These are phyloP conservation scores for Aureobasidium sp. DNA, from an alignment of 2,329 filamentous ascomycete species.

Conservation along the genomic window DNA sequence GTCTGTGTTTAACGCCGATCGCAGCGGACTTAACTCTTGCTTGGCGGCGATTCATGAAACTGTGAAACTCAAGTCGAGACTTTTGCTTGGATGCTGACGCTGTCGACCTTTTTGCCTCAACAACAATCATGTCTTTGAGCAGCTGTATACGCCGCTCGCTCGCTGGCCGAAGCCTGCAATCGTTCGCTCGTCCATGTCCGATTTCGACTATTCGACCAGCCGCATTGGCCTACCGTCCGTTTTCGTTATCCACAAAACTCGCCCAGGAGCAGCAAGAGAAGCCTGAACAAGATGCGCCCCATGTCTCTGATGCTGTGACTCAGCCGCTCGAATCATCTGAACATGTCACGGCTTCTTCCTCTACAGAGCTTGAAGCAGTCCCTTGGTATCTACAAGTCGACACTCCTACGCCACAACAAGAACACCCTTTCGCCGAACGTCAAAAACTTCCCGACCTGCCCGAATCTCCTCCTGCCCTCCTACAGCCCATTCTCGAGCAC, in stretches of 20 bases:
- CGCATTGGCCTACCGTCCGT: neutral
- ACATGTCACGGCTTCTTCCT: neutral
- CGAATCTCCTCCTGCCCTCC: constrained; percentile 60
- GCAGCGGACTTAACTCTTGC: neutral
- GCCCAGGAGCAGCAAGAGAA: neutral
- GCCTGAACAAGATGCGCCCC: neutral
- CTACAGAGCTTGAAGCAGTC: constrained; percentile 24
- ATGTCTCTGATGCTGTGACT: neutral
- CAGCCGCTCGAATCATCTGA: neutral
- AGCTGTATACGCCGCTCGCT: constrained; percentile 2
- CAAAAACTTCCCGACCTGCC: constrained; percentile 60
- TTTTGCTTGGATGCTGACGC: neutral
- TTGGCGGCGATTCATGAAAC: neutral
- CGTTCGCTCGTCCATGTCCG: neutral
- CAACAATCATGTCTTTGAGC: neutral
- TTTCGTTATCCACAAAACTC: neutral
- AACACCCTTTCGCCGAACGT: constrained; percentile 42
- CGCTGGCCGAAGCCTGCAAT: neutral
- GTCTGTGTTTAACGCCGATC: constrained; percentile 2
- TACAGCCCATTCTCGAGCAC: constrained; percentile 67
- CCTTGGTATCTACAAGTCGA: constrained; percentile 87
- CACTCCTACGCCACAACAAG: constrained; percentile 30
- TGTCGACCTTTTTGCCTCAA: neutral
- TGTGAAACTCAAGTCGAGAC: neutral
- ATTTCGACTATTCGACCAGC: neutral